Evolutionary conservation across 441 rosid genomes (phyloP), one percentile per base, ranked within the genome.

Genomic region (Aquilaria agallochum): DNA sequence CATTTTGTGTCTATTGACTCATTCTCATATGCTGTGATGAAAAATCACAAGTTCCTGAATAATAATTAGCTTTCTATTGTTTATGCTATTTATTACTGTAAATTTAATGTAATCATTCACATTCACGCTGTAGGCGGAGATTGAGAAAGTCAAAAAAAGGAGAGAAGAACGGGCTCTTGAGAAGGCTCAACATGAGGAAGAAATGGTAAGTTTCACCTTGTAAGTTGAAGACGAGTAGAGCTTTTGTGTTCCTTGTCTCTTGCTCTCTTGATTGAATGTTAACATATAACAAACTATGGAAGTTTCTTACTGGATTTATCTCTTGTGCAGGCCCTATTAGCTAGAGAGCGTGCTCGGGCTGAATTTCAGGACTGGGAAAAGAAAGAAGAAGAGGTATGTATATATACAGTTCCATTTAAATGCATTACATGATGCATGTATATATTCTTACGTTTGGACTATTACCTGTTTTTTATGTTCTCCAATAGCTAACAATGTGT

Each of bases 301-400:
- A 1, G 42, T 36, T 5, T 2, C 5, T 53, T 53, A 2, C 11
- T 60, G n/a, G 56, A 13, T 36, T 6, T 51, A 13, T 49, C 58
- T 66, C 11, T 53, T 59, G 74, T 80, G 62, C 77, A 94, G 97
- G 96, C 94, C 32, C 10, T 91, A 64, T 77, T 94, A 74, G 96
- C 96, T 34, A 89, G 99, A 75, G 99, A 94, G 63, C 96, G 96
- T 69, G 96, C 99, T 51, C 81, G 96, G 67, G 99, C 97, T 69
- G 99, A 94, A 75, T 87, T 83, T 74, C 96, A 91, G 60, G 99
- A 94, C 58, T 94, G 95, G 97, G 99, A 94, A 85, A 94, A 87
- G 78, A 94, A 91, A 70, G 99, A 94, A 70, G 96, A 91, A 70
- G 96, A 94, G 90, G 98, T 87, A 68, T 20, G 27, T 20, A 0